Conservation (phyloP, 768 basidiomycete species). For the Epithele typhae region DNA sequence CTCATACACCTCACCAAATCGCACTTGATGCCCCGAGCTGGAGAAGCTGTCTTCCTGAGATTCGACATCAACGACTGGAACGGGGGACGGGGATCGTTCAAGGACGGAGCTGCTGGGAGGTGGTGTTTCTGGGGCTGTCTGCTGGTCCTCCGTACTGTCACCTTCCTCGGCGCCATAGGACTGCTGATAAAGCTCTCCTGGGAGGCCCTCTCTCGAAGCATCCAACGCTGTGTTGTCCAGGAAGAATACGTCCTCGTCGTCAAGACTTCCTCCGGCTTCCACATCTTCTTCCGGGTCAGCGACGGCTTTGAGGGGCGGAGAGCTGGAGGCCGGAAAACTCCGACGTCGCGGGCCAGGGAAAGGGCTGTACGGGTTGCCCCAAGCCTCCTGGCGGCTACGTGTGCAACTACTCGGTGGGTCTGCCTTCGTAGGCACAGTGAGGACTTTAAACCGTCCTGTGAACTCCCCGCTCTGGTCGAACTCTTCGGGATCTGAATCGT, state of each 20-base stretch:
- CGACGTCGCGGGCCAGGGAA: background rate
- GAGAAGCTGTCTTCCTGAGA: too few relatives aligned
- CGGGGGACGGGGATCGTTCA: conserved; percentile 9
- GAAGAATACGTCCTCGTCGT: conserved; percentile 13
- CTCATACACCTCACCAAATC: background rate
- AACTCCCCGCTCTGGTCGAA: conserved; percentile 47
- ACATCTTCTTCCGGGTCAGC: conserved; percentile 3
- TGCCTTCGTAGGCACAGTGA: conserved; percentile 55
- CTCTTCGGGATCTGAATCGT: conserved; percentile 29
- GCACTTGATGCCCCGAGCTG: too few relatives aligned
- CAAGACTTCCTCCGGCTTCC: background rate
- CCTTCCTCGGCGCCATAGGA: too few relatives aligned
- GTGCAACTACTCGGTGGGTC: conserved; percentile 63
- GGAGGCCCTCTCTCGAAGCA: too few relatives aligned
- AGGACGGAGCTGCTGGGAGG: too few relatives aligned
- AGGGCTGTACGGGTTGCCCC: conserved; percentile 71
- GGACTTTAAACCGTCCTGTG: conserved; percentile 58
- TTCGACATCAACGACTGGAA: conserved; percentile 10
- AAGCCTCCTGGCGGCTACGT: conserved; percentile 43
- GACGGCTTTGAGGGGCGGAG: conserved; percentile 1
- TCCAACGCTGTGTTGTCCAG: too few relatives aligned
- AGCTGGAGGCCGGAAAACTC: conserved; percentile 6
- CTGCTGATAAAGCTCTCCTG: too few relatives aligned
- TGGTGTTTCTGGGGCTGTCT: background rate
- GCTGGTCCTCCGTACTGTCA: too few relatives aligned